A percentile compares a stretch with the other conserved stretches of the same genome.
These are phyloP conservation scores for Oidium heveae DNA, from an alignment of 2,329 filamentous ascomycete species.

Conservation along the genomic window DNA sequence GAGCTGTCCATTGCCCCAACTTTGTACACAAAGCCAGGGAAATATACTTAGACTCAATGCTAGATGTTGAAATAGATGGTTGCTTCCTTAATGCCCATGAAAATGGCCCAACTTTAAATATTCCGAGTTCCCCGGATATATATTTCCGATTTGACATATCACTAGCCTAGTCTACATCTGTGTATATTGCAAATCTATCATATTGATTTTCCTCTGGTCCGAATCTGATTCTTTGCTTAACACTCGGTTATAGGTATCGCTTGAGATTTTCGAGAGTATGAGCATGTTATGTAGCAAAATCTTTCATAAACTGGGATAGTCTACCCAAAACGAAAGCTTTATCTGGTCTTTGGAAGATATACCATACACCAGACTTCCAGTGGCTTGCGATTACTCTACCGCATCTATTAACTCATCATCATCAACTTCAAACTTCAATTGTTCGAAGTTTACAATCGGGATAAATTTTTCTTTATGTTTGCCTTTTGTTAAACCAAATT, in stretches of 20 bases:
- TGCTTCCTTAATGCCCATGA: not conserved
- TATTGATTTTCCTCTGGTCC: not conserved
- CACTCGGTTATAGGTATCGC: not conserved
- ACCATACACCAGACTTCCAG: not conserved
- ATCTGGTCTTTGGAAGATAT: not conserved
- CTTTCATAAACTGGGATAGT: not conserved
- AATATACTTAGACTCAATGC: not conserved
- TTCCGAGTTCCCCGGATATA: not conserved
- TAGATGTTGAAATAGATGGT: not conserved
- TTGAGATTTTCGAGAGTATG: not conserved
- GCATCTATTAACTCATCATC: not conserved
- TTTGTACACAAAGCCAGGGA: not conserved
- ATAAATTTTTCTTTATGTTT: not conserved
- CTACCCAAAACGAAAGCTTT: not conserved
- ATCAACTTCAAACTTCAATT: not conserved
- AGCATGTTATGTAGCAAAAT: not conserved
- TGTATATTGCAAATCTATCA: not conserved
- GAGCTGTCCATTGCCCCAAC: not conserved
- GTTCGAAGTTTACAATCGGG: not conserved
- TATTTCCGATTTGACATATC: not conserved
- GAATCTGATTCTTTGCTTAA: not conserved
- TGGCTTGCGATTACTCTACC: not conserved
- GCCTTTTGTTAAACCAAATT: not conserved
- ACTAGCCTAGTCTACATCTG: not conserved
- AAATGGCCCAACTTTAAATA: not conserved